phyloP scores from a whole-genome alignment of 768 basidiomycete genomes.

The Tylopilus felleus region DNA sequence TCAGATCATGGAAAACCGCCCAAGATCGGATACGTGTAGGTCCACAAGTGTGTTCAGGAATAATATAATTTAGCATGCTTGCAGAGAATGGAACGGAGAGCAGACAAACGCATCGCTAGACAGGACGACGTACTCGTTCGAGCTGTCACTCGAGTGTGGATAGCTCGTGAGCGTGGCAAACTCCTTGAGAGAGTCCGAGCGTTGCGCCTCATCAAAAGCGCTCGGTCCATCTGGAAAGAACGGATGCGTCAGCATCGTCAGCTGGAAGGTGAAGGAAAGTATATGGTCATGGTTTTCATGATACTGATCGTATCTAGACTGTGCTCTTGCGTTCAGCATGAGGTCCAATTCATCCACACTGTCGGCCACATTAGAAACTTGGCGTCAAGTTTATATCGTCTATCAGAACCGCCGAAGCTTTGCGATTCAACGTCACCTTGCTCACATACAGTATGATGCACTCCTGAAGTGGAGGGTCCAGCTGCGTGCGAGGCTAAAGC shows the following conservation, averaged over 20 bases:
- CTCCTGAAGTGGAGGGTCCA: slow-evolving; percentile 56
- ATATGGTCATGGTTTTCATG: background rate
- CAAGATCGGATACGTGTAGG: slow-evolving; percentile 49
- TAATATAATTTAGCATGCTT: slow-evolving; percentile 12
- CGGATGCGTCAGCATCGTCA: slow-evolving; percentile 38
- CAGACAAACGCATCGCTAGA: slow-evolving; percentile 50
- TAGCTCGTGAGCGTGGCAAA: slow-evolving; percentile 59
- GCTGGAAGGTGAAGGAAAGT: slow-evolving; percentile 44
- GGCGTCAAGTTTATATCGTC: slow-evolving; percentile 41
- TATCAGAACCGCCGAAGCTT: slow-evolving; percentile 47
- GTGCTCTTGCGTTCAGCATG: slow-evolving; percentile 48
- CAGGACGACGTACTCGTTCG: slow-evolving; percentile 58
- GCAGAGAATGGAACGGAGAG: slow-evolving; percentile 57
- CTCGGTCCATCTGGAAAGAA: slow-evolving; percentile 50
- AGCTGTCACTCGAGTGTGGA: slow-evolving; percentile 63
- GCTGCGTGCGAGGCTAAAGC: slow-evolving; percentile 47
- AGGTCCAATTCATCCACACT: slow-evolving; percentile 42
- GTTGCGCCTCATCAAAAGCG: slow-evolving; percentile 42
- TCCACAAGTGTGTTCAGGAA: slow-evolving; percentile 4
- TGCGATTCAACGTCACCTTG: slow-evolving; percentile 41
- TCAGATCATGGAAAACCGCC: slow-evolving; percentile 56
- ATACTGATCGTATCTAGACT: slow-evolving; percentile 34
- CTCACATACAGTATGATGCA: slow-evolving; percentile 39
- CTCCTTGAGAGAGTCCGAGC: slow-evolving; percentile 53
- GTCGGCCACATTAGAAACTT: slow-evolving; percentile 39